Base-by-base conservation (phyloP, 352 stramenopile genomes). In the Phytophthora megakarya region DNA sequence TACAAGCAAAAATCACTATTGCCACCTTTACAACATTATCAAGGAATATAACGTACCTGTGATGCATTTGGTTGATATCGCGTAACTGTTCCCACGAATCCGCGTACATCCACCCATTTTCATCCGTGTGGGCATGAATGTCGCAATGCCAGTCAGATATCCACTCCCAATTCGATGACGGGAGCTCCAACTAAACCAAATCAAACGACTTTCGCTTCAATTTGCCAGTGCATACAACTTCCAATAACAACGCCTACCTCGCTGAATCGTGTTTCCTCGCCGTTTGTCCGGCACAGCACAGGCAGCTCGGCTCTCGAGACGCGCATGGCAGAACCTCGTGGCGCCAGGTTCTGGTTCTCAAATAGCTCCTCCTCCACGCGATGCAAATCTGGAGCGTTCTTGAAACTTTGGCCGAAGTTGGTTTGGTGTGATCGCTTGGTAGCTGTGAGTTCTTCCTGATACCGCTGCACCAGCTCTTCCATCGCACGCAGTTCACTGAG, bases 91-190 rank as follows among this genome's bases (percentile, higher is more conserved):
- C 48, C 53, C 65, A 73, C 0, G 70, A 78, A 3, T 65, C 21
- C 9, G 72, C 82, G 42, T 92, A 92, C 9, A 50, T 62, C 82
- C 82, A 92, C 16, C 82, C 82, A 52, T 71, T 66, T 42, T 68
- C 52, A 42, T 92, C 82, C 25, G 76, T 92, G 21, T 73, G 65
- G 15, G 58, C 61, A 38, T 75, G 54, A 7, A 92, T 53, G 49
- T 85, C 73, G 15, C 68, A 65, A 1, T 38, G 28, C 80, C 82
- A 92, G 42, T 78, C 67, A 11, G 67, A 79, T 21, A 87, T 70
- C 82, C 82, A 92, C 58, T 80, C 61, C 82, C 82, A 92, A 44
- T 86, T 77, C 9, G 25, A 38, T 2, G 72, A 86, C 33, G 82
- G 82, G 39, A 89, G 53, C 40, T 23, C 15, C 3, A 91, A 60